Evolutionary conservation across 352 stramenopile genomes (phyloP).

Genomic region (Phytophthora citricola): DNA sequence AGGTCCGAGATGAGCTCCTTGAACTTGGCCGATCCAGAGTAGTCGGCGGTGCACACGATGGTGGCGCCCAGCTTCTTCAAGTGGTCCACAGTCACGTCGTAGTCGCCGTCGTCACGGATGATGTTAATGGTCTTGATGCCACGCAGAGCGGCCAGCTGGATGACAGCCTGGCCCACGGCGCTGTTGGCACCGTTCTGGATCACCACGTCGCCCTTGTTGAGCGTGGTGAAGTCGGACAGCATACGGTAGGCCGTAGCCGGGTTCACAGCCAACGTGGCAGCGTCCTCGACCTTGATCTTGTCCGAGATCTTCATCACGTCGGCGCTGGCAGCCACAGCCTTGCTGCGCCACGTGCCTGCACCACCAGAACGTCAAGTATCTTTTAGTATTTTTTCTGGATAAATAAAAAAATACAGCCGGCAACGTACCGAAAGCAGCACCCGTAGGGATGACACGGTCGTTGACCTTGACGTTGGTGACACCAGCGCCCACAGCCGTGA

Average conservation of each 20-base stretch:
- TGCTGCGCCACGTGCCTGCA: conserved; percentile 75
- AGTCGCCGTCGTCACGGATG: conserved; percentile 83
- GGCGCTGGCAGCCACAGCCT: conserved; percentile 64
- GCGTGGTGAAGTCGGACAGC: conserved; percentile 82
- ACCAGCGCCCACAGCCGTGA: conserved; percentile 81
- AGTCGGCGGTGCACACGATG: conserved; percentile 77
- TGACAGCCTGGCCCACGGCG: conserved; percentile 86
- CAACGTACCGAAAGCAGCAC: conserved; percentile 61
- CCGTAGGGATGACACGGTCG: conserved; percentile 84
- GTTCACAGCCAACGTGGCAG: conserved; percentile 84
- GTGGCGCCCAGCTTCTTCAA: conserved; percentile 82
- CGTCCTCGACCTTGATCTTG: conserved; percentile 89
- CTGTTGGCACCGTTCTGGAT: conserved; percentile 93
- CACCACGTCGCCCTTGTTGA: conserved; percentile 83
- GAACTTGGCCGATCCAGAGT: conserved; percentile 81
- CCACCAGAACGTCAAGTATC: neutral
- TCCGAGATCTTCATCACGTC: conserved; percentile 81
- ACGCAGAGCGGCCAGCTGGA: conserved; percentile 87
- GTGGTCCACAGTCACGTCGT: conserved; percentile 77
- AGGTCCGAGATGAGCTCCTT: conserved; percentile 87
- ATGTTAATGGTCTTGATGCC: conserved; percentile 93
- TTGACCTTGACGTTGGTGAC: conserved; percentile 88
- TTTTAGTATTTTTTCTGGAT: conserved; percentile 3
- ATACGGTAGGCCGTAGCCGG: conserved; percentile 87
- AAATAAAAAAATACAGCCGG: neutral